Percentiles rank a stretch among this genome's conserved stretches.
Evolutionary conservation across 192 early-diverging fungal species (phyloP).

Genomic region (Lunasporangiospora selenospora): DNA sequence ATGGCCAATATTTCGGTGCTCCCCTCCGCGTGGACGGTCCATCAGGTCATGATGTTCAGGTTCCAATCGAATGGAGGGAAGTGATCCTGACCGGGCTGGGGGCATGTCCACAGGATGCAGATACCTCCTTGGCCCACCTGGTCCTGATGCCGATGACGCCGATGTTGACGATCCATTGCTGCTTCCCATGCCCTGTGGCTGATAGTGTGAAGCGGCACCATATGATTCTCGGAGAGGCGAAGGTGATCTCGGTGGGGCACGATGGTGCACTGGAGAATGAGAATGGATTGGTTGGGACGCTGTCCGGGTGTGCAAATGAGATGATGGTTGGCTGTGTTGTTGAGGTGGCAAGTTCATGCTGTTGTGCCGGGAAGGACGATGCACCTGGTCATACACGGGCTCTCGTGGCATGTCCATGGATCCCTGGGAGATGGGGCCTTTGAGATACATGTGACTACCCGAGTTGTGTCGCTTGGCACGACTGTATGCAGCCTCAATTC

Average conservation of each 20-base stretch:
- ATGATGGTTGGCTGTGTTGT: constrained; percentile 6
- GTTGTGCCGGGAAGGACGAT: background rate
- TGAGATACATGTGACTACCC: constrained; percentile 29
- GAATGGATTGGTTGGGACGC: constrained; percentile 33
- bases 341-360: constrained; percentile 27
- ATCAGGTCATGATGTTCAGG: constrained; percentile 20
- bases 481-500: constrained; percentile 31
- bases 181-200: background rate
- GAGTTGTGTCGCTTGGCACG: constrained; percentile 26
- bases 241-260: constrained; percentile 19
- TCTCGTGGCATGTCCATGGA: constrained; percentile 12
- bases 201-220: constrained; percentile 14
- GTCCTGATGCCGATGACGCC: too few relatives aligned
- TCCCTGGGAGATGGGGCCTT: constrained; percentile 3
- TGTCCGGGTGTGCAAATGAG: constrained; percentile 6
- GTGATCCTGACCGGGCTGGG: constrained; percentile 29
- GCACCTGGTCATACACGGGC: background rate
- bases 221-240: constrained; percentile 38
- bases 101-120: constrained; percentile 33
- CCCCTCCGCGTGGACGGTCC: constrained; percentile 3
- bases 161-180: constrained; percentile 12
- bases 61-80: constrained; percentile 40
- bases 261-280: constrained; percentile 13
- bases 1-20: too few relatives aligned
- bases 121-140: constrained; percentile 25